These are phyloP conservation scores for Populus trichocarpa DNA, from an alignment of 441 rosid genomes.

Conservation along the genomic window DNA sequence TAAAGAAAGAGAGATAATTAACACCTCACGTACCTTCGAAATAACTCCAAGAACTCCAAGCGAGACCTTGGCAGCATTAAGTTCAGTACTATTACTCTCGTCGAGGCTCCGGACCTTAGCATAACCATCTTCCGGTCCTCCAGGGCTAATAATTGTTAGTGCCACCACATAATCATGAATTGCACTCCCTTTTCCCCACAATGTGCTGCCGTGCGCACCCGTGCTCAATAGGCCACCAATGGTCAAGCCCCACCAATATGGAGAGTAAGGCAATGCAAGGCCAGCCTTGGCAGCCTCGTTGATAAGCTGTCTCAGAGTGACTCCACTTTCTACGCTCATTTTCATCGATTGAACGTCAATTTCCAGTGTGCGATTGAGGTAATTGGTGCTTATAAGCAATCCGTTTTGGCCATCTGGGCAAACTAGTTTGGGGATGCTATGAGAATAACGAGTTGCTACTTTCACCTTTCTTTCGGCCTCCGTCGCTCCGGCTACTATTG, in stretches of 20 bases:
- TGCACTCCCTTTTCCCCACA: slow-evolving; percentile 74
- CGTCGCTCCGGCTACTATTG: slow-evolving; percentile 49
- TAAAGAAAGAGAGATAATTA: not conserved
- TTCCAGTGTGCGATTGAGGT: slow-evolving; percentile 34
- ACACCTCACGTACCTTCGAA: slow-evolving; percentile 48
- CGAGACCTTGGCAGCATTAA: slow-evolving; percentile 64
- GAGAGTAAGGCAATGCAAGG: slow-evolving; percentile 67
- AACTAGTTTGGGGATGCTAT: slow-evolving; percentile 66
- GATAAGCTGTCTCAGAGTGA: slow-evolving; percentile 59
- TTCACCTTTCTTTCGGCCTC: slow-evolving; percentile 53
- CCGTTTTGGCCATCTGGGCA: slow-evolving; percentile 61
- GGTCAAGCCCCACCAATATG: slow-evolving; percentile 92
- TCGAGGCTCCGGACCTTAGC: slow-evolving; percentile 45
- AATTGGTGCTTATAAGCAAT: slow-evolving; percentile 66
- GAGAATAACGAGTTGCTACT: slow-evolving; percentile 63
- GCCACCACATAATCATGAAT: slow-evolving; percentile 66
- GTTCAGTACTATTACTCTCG: slow-evolving; percentile 31
- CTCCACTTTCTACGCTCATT: slow-evolving; percentile 64
- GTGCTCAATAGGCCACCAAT: slow-evolving; percentile 75
- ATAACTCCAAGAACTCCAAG: slow-evolving; percentile 89
- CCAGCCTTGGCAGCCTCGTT: slow-evolving; percentile 53
- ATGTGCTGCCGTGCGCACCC: slow-evolving; percentile 81
- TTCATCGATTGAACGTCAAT: slow-evolving; percentile 40
- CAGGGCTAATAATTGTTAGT: slow-evolving; percentile 60
- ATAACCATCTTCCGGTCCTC: slow-evolving; percentile 37